Evolutionary conservation across 129 eudicot genomes (phyloP).

Genomic region (Flaveria linearis): DNA sequence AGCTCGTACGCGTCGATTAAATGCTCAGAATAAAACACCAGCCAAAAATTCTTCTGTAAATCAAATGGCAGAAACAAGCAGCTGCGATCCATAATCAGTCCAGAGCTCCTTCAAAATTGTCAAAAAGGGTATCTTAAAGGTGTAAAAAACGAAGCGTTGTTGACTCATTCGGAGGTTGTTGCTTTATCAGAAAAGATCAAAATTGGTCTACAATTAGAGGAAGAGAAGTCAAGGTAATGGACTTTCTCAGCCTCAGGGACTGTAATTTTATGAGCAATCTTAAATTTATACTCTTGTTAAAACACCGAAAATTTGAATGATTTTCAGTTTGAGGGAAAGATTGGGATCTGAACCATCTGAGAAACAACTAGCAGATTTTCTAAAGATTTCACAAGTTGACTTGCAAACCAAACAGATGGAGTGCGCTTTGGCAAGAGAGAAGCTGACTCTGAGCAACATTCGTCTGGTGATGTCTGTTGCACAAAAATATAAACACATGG

Average conservation of each 20-base stretch:
- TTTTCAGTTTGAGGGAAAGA: slow-evolving; percentile 68
- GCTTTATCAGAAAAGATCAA: slow-evolving; percentile 67
- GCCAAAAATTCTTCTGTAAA: slow-evolving; percentile 31
- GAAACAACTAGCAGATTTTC: slow-evolving; percentile 74
- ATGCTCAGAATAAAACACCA: slow-evolving; percentile 45
- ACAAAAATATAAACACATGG: slow-evolving; percentile 88
- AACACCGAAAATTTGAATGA: background rate
- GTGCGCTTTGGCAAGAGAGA: slow-evolving; percentile 90
- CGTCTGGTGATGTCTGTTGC: slow-evolving; percentile 98
- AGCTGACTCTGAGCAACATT: slow-evolving; percentile 86
- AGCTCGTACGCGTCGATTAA: slow-evolving; percentile 75
- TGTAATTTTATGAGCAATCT: background rate
- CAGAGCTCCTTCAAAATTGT: slow-evolving; percentile 68
- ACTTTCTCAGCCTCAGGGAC: slow-evolving; percentile 6
- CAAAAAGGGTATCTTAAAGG: slow-evolving; percentile 83
- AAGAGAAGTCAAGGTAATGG: slow-evolving; percentile 67
- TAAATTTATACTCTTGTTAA: slow-evolving; percentile 2
- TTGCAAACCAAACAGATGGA: slow-evolving; percentile 70
- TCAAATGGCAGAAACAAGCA: slow-evolving; percentile 38
- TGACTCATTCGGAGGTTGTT: slow-evolving; percentile 80
- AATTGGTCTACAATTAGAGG: slow-evolving; percentile 66
- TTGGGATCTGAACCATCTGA: slow-evolving; percentile 88
- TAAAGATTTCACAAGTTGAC: slow-evolving; percentile 65
- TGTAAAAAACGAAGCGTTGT: slow-evolving; percentile 54
- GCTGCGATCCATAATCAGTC: slow-evolving; percentile 47